Conservation (phyloP, 106 monocot species). For the Dendrobium officinale region DNA sequence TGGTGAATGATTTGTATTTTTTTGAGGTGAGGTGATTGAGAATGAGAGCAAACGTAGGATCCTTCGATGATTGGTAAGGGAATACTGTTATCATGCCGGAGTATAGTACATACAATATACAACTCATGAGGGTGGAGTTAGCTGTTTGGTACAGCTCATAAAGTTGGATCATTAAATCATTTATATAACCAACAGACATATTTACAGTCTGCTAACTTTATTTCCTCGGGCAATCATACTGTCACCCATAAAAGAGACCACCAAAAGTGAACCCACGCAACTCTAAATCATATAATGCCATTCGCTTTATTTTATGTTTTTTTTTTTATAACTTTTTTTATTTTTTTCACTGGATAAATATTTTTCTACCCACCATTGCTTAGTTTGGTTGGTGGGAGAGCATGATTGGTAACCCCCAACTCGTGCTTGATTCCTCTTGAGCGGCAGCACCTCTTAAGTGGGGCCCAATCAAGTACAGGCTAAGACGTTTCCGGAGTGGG, state of each 20-base stretch:
- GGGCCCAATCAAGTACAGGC: no score
- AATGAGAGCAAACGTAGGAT: not conserved
- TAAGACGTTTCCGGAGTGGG: no score
- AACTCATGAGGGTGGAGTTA: not conserved
- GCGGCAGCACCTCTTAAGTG: no score
- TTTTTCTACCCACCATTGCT: no score
- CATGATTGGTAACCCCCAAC: no score
- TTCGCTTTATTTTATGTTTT: no score
- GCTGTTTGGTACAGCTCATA: conserved; percentile 8
- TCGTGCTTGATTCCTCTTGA: no score
- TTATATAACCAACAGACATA: conserved; percentile 1
- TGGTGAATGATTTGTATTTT: not conserved
- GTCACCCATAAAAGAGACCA: not conserved
- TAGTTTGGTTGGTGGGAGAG: no score
- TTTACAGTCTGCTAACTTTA: conserved; percentile 6
- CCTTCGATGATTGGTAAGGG: not conserved
- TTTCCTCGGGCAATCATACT: not conserved
- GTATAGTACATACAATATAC: not conserved
- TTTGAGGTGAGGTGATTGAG: not conserved
- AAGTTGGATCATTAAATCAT: conserved; percentile 4
- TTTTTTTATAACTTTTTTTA: no score
- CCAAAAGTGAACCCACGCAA: conserved; percentile 1
- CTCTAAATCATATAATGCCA: no score
- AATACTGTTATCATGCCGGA: not conserved
- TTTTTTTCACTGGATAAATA: no score